Evolutionary conservation across 164 flowering plant species (phyloP).

Genomic region (Akebia trifoliata): DNA sequence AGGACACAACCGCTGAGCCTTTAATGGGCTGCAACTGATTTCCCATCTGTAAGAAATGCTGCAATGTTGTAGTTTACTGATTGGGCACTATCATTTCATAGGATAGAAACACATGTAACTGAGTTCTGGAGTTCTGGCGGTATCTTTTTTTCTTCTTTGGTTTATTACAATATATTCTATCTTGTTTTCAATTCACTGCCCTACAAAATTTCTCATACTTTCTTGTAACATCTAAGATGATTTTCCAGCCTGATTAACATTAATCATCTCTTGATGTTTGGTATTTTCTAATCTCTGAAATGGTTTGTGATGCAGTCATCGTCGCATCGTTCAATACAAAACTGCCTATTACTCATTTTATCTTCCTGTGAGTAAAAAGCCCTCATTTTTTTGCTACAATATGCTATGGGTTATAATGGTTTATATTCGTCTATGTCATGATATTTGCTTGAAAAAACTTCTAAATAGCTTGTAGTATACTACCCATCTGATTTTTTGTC

Average conservation of each 20-base stretch:
- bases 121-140: no score
- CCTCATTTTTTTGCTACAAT: not conserved
- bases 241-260: not conserved
- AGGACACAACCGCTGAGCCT: no score
- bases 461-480: no score
- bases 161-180: no score
- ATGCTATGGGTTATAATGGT: slow-evolving; percentile 2
- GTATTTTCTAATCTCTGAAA: slow-evolving; percentile 11
- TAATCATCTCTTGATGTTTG: not conserved
- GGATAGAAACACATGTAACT: no score
- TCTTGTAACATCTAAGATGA: not conserved
- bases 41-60: no score
- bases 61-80: no score
- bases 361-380: slow-evolving; percentile 70
- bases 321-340: slow-evolving; percentile 93
- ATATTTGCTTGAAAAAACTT: no score
- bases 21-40: no score
- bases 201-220: not conserved
- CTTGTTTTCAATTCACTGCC: no score
- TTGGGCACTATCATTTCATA: not conserved
- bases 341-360: slow-evolving; percentile 97
- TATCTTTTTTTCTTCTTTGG: no score
- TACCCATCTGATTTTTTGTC: no score
- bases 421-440: not conserved
- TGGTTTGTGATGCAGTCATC: slow-evolving; percentile 62